Conservation (phyloP, 306 rosid genomes). For the Lathyrus oleraceus region DNA sequence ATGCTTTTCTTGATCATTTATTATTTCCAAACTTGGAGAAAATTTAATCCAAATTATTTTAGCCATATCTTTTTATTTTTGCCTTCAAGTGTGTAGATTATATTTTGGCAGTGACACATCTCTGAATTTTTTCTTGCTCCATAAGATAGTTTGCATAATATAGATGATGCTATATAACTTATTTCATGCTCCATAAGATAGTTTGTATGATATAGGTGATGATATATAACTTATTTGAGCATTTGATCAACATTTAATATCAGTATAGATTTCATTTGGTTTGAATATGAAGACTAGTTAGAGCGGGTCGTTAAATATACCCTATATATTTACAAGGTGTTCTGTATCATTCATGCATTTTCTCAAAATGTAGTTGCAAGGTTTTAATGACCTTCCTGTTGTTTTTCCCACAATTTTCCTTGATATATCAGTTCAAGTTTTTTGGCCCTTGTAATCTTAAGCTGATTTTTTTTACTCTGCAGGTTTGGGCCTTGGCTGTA, state of each 20-base stretch:
- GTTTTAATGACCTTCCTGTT: neutral
- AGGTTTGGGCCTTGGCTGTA: conserved; percentile 94
- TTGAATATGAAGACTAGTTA: neutral
- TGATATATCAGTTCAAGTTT: neutral
- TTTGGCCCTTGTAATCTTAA: conserved; percentile 17
- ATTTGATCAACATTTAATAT: neutral
- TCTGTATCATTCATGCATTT: conserved; percentile 10
- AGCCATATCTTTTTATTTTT: neutral
- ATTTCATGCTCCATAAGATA: conserved; percentile 3
- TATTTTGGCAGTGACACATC: neutral
- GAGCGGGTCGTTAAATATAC: neutral
- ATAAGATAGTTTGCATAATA: neutral
- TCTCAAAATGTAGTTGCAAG: neutral
- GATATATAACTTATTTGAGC: neutral
- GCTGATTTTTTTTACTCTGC: conserved; percentile 41
- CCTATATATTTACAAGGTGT: conserved; percentile 2
- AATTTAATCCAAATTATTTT: neutral
- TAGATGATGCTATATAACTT: neutral
- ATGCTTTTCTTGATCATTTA: conserved; percentile 2
- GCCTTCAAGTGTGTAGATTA: neutral
- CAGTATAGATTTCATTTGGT: neutral
- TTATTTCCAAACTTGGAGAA: neutral
- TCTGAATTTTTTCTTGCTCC: conserved; percentile 3
- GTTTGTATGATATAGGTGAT: neutral
- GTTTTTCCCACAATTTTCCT: neutral